Base-by-base conservation (phyloP, 257 asterid species). In the Salvia rosmarinus region DNA sequence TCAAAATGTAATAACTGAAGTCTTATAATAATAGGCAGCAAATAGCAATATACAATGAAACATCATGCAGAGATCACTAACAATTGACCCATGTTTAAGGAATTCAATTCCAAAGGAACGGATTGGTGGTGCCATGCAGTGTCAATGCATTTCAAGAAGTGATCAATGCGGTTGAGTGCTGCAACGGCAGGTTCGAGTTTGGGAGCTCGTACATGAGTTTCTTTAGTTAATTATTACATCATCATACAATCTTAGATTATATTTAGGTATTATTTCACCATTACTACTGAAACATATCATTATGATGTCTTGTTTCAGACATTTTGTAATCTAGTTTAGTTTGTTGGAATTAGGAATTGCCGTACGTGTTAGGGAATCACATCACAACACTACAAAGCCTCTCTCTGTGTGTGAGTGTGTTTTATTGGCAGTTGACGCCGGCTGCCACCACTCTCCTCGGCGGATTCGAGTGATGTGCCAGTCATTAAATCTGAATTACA, bases 111-210 rank as follows among this genome's bases (percentile, higher is more conserved):
- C 93, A 88, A 10, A 77, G 79, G 12, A 75, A 71, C 47, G 92
- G 95, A 0, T 83, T 92, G 0, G 89, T 85, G 21, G 83, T 92
- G 1, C 98, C 98, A 2, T 90, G 96, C 47, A 88, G 96, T 70
- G 91, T 86, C 8, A 46, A 57, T 34, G 80, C 90, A 4, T 92
- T 92, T 40, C 90, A 80, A 68, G 93, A 88, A 67, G 91, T 87
- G 47, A 73, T 87, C 2, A 82, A 56, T 56, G 95, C 95, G 0
- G 89, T 87, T 1, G 89, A 88, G 65, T 75, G 91, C 73, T 85
- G 95, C 77, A 80, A 82, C 40, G 87, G 89, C 11, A 82, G 55
- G 52, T 92, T 92, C 54, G 85, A 90, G 59, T 90, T 90, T 58
- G 85, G 96, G 84, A 83, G 25, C 75, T 83, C 72, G 92, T 87